A percentile compares a stretch with the other conserved stretches of the same genome.
These are phyloP conservation scores for Haplographium delicatum DNA, from an alignment of 495 filamentous ascomycete species.

Conservation along the genomic window DNA sequence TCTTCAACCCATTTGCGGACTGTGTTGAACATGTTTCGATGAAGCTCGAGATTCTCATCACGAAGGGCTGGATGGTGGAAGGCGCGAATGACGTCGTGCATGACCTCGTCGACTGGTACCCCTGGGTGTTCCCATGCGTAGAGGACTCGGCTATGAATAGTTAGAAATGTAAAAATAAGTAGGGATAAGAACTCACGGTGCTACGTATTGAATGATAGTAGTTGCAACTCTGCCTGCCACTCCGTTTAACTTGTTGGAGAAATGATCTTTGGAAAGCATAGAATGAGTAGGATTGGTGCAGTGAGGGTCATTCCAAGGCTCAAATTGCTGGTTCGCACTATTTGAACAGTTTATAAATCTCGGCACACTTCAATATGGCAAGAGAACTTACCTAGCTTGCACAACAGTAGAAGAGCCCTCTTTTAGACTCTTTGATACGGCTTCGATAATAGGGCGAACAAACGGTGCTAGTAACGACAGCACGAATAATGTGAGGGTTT, in stretches of 20 bases:
- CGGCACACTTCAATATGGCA: background rate
- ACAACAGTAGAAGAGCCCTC: slow-evolving; percentile 76
- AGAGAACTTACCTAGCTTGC: slow-evolving; percentile 48
- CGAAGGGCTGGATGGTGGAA: slow-evolving; percentile 89
- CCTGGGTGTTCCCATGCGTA: slow-evolving; percentile 87
- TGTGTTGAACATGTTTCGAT: slow-evolving; percentile 78
- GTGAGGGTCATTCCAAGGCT: slow-evolving; percentile 80
- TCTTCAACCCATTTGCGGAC: slow-evolving; percentile 72
- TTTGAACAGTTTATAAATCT: background rate
- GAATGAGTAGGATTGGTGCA: slow-evolving; percentile 91
- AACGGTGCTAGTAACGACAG: slow-evolving; percentile 86
- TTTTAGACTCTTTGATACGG: slow-evolving; percentile 75
- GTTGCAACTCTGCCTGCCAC: slow-evolving; percentile 79
- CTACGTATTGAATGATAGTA: slow-evolving; percentile 73
- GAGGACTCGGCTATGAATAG: slow-evolving; percentile 55
- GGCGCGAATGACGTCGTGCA: slow-evolving; percentile 66
- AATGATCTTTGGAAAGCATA: slow-evolving; percentile 96
- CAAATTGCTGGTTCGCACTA: slow-evolving; percentile 75
- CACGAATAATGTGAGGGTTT: slow-evolving; percentile 85
- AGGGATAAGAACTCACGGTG: slow-evolving; percentile 47
- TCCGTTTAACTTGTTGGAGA: slow-evolving; percentile 84
- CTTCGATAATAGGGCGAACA: slow-evolving; percentile 84
- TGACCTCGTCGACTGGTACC: slow-evolving; percentile 70
- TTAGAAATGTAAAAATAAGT: background rate
- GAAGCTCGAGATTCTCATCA: slow-evolving; percentile 66